Evolutionary conservation across 163 green algal genomes (phyloP).

Genomic region (Chlamydomonas reinhardtii): DNA sequence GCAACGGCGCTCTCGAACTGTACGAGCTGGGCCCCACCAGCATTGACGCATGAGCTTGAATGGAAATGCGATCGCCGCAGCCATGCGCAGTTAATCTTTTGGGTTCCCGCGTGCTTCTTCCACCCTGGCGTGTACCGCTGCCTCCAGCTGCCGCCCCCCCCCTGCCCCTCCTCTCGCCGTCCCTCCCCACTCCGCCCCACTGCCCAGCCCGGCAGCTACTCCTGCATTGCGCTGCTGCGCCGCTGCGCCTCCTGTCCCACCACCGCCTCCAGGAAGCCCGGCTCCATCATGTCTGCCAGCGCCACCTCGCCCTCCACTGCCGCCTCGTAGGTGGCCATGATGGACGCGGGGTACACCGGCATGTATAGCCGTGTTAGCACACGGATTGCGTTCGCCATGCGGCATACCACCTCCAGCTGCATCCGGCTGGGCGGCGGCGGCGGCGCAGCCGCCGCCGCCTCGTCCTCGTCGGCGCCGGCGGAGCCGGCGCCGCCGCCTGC

Average conservation of each 20-base stretch:
- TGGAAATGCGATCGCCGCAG: too few species aligned
- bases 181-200: too few species aligned
- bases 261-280: conserved; percentile 63
- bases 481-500: neutral
- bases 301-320: conserved; percentile 37
- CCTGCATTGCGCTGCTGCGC: conserved; percentile 42
- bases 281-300: conserved; percentile 61
- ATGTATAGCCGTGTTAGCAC: conserved; percentile 80
- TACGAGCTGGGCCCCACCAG: too few species aligned
- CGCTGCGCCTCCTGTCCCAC: conserved; percentile 58
- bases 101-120: too few species aligned
- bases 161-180: too few species aligned
- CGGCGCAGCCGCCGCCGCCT: neutral
- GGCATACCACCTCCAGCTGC: conserved; percentile 68
- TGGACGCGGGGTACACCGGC: conserved; percentile 71
- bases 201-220: neutral
- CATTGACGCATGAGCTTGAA: too few species aligned
- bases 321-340: conserved; percentile 71
- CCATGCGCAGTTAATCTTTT: too few species aligned
- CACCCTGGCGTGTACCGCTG: too few species aligned
- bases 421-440: conserved; percentile 31
- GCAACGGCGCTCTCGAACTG: too few species aligned
- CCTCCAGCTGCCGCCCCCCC: too few species aligned
- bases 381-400: conserved; percentile 75
- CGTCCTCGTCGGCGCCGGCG: neutral